phyloP scores from a whole-genome alignment of 768 basidiomycete species.

The Tulasnella sp. region DNA sequence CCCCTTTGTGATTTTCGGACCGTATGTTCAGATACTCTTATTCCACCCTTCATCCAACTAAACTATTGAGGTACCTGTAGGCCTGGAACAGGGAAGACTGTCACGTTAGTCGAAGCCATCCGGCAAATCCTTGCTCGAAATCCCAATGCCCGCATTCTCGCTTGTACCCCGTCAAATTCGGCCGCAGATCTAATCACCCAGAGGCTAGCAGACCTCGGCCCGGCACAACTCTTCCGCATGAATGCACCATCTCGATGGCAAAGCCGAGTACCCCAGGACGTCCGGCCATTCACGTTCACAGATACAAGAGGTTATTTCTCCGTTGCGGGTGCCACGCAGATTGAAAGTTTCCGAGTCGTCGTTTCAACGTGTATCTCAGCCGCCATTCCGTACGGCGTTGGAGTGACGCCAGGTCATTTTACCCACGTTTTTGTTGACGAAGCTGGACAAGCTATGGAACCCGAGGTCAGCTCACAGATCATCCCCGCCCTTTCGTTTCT shows the following conservation, averaged over 20 bases:
- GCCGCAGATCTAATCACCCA: slow-evolving; percentile 47
- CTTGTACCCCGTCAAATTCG: slow-evolving; percentile 55
- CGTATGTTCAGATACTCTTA: background rate
- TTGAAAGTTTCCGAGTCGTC: slow-evolving; percentile 38
- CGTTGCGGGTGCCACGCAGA: slow-evolving; percentile 32
- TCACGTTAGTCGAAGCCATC: slow-evolving; percentile 52
- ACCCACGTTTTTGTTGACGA: slow-evolving; percentile 53
- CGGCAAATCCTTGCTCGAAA: slow-evolving; percentile 37
- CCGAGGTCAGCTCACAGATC: slow-evolving; percentile 26
- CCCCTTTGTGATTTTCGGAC: slow-evolving; percentile 11
- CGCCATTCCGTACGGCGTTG: slow-evolving; percentile 36
- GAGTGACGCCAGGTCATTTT: slow-evolving; percentile 42
- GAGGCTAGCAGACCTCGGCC: slow-evolving; percentile 25
- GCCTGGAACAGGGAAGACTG: slow-evolving; percentile 55
- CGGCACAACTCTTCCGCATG: slow-evolving; percentile 37
- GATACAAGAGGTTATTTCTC: slow-evolving; percentile 34
- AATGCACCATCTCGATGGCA: slow-evolving; percentile 38
- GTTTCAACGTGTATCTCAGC: slow-evolving; percentile 48
- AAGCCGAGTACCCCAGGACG: slow-evolving; percentile 29
- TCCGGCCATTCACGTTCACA: slow-evolving; percentile 31
- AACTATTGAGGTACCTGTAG: slow-evolving; percentile 23
- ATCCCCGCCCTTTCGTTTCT: slow-evolving; percentile 19
- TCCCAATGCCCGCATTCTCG: slow-evolving; percentile 38
- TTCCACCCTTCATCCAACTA: background rate
- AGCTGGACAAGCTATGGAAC: slow-evolving; percentile 51